Evolutionary conservation across 768 basidiomycete species (phyloP).

Genomic region (Hypholoma fasciculare): DNA sequence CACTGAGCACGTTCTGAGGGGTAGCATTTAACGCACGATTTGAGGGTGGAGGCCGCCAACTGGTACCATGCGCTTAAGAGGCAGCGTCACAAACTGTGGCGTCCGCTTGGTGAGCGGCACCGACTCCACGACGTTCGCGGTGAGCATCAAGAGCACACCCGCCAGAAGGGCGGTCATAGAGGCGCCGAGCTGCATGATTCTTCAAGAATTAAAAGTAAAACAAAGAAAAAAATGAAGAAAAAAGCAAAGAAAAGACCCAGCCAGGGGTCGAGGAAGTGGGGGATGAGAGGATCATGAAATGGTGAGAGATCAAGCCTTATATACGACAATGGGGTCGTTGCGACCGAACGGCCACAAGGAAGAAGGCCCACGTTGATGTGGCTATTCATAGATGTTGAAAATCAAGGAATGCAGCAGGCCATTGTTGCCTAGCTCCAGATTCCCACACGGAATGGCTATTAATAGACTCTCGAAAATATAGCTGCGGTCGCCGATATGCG

Average conservation of each 20-base stretch:
- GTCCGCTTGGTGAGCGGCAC: slow-evolving; percentile 35
- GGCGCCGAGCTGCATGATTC: slow-evolving; percentile 56
- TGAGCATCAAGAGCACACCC: slow-evolving; percentile 45
- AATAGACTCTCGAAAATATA: not conserved
- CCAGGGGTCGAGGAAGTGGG: slow-evolving; percentile 19
- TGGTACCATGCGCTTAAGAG: slow-evolving; percentile 39
- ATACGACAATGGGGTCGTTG: slow-evolving; percentile 3
- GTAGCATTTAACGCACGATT: slow-evolving; percentile 19
- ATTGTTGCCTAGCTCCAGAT: not conserved
- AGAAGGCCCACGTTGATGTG: not conserved
- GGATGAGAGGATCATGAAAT: not conserved
- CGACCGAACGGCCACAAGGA: slow-evolving; percentile 3
- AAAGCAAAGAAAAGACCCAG: slow-evolving; percentile 21
- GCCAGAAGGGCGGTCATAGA: slow-evolving; percentile 53
- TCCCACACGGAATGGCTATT: not conserved
- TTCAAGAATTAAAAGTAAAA: slow-evolving; percentile 7
- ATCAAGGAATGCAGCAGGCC: not conserved
- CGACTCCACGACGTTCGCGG: slow-evolving; percentile 40
- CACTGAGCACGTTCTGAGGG: not conserved
- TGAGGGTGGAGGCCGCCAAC: slow-evolving; percentile 24
- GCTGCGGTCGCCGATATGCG: not conserved
- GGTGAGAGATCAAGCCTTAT: not conserved
- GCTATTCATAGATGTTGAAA: slow-evolving; percentile 7
- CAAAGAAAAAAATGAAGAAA: slow-evolving; percentile 20
- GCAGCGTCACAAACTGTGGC: slow-evolving; percentile 39